Conservation (phyloP, 805 yeast genomes). For the Monosporozyma yasuniensis region DNA sequence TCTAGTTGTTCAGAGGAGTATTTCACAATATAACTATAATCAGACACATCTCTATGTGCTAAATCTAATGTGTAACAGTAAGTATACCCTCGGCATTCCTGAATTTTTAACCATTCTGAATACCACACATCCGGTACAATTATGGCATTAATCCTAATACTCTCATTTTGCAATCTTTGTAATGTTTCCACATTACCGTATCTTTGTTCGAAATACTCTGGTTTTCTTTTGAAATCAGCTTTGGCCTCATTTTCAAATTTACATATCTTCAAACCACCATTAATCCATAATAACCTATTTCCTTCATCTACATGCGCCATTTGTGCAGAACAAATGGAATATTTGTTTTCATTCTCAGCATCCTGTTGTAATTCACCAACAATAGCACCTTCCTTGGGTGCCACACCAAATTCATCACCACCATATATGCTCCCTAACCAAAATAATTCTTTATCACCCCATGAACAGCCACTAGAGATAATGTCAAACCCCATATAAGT, state of each 20-base stretch:
- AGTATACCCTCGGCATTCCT: slow-evolving; percentile 16
- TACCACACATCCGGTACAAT: slow-evolving; percentile 11
- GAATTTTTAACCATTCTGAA: slow-evolving; percentile 13
- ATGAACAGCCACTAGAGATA: slow-evolving; percentile 32
- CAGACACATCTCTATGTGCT: neutral
- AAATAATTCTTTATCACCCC: slow-evolving; percentile 73
- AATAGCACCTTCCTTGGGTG: slow-evolving; percentile 30
- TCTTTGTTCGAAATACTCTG: slow-evolving; percentile 18
- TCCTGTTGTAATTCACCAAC: slow-evolving; percentile 28
- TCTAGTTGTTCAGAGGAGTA: neutral
- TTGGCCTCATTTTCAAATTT: slow-evolving; percentile 32
- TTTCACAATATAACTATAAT: neutral
- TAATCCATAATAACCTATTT: slow-evolving; percentile 45
- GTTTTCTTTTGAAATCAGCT: slow-evolving; percentile 26
- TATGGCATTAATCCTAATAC: slow-evolving; percentile 11
- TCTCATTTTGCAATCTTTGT: slow-evolving; percentile 10
- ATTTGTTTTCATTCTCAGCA: slow-evolving; percentile 1
- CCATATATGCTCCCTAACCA: slow-evolving; percentile 55
- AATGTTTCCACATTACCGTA: slow-evolving; percentile 9
- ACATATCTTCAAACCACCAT: slow-evolving; percentile 63
- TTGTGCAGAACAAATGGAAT: slow-evolving; percentile 26
- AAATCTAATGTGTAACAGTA: slow-evolving; percentile 9
- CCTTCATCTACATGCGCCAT: slow-evolving; percentile 22
- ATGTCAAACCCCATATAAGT: slow-evolving; percentile 14
- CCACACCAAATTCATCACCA: slow-evolving; percentile 32